Evolutionary conservation across 2,329 filamentous ascomycete genomes (phyloP).

Genomic region (Penicillium griseofulvum): DNA sequence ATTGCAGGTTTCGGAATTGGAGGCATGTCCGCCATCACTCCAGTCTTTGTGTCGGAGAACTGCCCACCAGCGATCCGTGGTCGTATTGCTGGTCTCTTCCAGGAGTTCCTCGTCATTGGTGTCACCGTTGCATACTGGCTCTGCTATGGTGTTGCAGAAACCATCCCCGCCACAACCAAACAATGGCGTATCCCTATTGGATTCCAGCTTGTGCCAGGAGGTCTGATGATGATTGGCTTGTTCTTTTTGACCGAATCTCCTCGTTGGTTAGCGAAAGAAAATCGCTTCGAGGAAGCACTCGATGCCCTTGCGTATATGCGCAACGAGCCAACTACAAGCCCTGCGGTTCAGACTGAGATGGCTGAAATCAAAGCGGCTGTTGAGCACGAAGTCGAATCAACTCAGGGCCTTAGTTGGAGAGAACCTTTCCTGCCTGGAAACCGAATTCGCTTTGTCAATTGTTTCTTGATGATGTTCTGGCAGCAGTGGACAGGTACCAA

Average conservation of each 20-base stretch:
- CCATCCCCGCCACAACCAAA: conserved; percentile 39
- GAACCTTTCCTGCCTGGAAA: conserved; percentile 58
- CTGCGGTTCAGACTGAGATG: conserved; percentile 74
- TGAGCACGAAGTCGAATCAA: conserved; percentile 62
- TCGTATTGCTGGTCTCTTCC: conserved; percentile 58
- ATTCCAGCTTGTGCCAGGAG: conserved; percentile 69
- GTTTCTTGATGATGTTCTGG: conserved; percentile 70
- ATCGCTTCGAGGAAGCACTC: conserved; percentile 64
- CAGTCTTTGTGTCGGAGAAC: background rate
- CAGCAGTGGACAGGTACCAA: conserved; percentile 83
- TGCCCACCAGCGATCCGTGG: conserved; percentile 55
- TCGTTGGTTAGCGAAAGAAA: conserved; percentile 78
- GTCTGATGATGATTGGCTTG: conserved; percentile 47
- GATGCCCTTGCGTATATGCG: conserved; percentile 64
- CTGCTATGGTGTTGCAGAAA: conserved; percentile 49
- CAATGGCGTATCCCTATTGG: conserved; percentile 72
- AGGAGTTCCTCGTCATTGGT: conserved; percentile 51
- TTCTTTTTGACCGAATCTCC: conserved; percentile 79
- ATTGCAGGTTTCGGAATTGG: background rate
- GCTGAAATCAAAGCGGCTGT: conserved; percentile 84
- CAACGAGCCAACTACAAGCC: conserved; percentile 68
- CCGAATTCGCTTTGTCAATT: conserved; percentile 66
- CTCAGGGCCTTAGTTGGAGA: conserved; percentile 61
- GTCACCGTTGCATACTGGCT: conserved; percentile 48
- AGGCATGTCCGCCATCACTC: background rate